phyloP scores from a whole-genome alignment of 352 stramenopile genomes.

The Phytophthora pistaciae region DNA sequence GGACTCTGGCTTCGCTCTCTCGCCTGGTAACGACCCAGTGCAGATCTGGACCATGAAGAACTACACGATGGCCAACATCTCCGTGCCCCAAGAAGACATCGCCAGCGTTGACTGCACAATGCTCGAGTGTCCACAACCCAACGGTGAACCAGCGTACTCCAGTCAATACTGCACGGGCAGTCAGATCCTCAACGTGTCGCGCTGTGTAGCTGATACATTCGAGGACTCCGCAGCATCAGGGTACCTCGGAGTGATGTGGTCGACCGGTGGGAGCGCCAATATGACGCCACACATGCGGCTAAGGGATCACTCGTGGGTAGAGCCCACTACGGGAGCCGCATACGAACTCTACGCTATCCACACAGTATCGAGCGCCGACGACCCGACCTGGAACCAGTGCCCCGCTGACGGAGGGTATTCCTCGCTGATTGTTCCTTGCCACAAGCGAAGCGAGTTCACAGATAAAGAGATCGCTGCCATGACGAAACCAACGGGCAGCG shows the following conservation, averaged over 20 bases:
- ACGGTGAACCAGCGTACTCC: slow-evolving; percentile 15
- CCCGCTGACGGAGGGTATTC: slow-evolving; percentile 17
- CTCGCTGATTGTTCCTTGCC: slow-evolving; percentile 34
- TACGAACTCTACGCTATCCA: slow-evolving; percentile 39
- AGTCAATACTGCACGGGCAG: slow-evolving; percentile 41
- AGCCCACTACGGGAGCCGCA: slow-evolving; percentile 15
- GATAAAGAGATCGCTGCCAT: slow-evolving; percentile 22
- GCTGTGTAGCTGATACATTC: slow-evolving; percentile 41
- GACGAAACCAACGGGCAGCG: slow-evolving; percentile 16
- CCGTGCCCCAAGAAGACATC: slow-evolving; percentile 26
- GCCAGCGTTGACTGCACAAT: slow-evolving; percentile 26
- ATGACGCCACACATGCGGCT: slow-evolving; percentile 36
- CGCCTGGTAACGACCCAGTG: slow-evolving; percentile 20
- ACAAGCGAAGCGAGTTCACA: slow-evolving; percentile 22
- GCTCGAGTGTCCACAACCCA: slow-evolving; percentile 36
- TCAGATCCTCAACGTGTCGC: slow-evolving; percentile 43
- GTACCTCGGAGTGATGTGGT: slow-evolving; percentile 41
- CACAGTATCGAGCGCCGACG: slow-evolving; percentile 19
- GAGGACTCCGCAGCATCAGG: slow-evolving; percentile 5
- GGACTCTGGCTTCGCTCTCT: slow-evolving; percentile 43
- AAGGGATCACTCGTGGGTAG: slow-evolving; percentile 34
- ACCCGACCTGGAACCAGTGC: slow-evolving; percentile 31
- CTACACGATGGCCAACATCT: slow-evolving; percentile 39
- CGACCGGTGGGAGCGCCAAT: slow-evolving; percentile 24
- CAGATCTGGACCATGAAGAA: slow-evolving; percentile 33